Evolutionary conservation across 192 early-diverging fungal genomes (phyloP).

Genomic region (Coemansia sp.): DNA sequence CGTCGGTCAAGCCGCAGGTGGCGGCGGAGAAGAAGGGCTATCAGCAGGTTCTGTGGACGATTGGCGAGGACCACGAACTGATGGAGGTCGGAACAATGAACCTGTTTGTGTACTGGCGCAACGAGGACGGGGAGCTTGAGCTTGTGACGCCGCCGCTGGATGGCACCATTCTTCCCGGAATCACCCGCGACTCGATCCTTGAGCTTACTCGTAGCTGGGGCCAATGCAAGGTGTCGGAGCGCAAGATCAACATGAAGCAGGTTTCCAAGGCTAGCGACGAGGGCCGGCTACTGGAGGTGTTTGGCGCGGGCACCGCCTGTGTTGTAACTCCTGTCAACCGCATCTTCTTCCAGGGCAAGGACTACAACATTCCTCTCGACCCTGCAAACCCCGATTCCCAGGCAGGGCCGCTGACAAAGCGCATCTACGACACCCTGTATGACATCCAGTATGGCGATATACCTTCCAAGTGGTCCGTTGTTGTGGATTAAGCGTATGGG

Average conservation of each 20-base stretch:
- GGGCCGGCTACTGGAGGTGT: constrained; percentile 85
- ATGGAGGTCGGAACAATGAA: constrained; percentile 99
- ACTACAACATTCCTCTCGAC: constrained; percentile 86
- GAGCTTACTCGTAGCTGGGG: constrained; percentile 74
- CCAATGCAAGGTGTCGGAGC: constrained; percentile 86
- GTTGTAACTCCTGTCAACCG: constrained; percentile 91
- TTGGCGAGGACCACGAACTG: constrained; percentile 79
- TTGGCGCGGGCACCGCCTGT: constrained; percentile 94
- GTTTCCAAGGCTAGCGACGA: constrained; percentile 73
- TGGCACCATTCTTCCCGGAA: constrained; percentile 93
- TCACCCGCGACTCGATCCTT: constrained; percentile 93
- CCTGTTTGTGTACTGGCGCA: constrained; percentile 87
- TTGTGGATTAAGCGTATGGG: constrained; percentile 61
- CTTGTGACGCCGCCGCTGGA: constrained; percentile 90
- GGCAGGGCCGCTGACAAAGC: constrained; percentile 81
- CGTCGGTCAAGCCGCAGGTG: constrained; percentile 68
- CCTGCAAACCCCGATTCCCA: constrained; percentile 71
- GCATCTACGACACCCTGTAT: constrained; percentile 83
- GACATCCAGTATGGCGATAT: constrained; percentile 94
- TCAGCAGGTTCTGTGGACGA: constrained; percentile 95
- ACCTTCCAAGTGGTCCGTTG: constrained; percentile 80
- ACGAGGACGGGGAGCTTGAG: constrained; percentile 78
- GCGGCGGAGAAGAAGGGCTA: constrained; percentile 85
- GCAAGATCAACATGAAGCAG: constrained; percentile 78
- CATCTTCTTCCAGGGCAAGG: constrained; percentile 75